Evolutionary conservation across 768 basidiomycete genomes (phyloP).

Genomic region (Kondoa malvinella): DNA sequence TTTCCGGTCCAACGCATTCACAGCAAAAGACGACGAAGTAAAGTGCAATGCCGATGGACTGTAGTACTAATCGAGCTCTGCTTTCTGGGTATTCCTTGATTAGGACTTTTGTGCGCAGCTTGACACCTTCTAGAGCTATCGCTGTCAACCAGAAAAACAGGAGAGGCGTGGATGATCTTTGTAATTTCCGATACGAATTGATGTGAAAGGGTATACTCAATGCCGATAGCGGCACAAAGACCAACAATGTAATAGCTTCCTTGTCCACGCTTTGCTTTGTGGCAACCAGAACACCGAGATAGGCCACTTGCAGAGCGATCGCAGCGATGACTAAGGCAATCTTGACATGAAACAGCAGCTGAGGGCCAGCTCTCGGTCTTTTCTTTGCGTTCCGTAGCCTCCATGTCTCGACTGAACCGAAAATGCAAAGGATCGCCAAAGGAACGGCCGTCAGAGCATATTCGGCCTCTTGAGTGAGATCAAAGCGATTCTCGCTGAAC

Average conservation of each 20-base stretch:
- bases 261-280: background rate
- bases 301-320: slow-evolving; percentile 5
- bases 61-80: slow-evolving; percentile 28
- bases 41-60: slow-evolving; percentile 35
- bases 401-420: slow-evolving; percentile 10
- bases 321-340: slow-evolving; percentile 7
- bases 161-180: slow-evolving; percentile 37
- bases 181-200: slow-evolving; percentile 11
- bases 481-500: slow-evolving; percentile 11
- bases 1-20: slow-evolving; percentile 52
- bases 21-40: slow-evolving; percentile 42
- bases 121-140: slow-evolving; percentile 38
- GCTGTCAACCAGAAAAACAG: slow-evolving; percentile 73
- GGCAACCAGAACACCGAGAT: slow-evolving; percentile 8
- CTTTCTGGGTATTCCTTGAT: slow-evolving; percentile 7
- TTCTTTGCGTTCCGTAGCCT: slow-evolving; percentile 2
- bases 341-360: slow-evolving; percentile 6
- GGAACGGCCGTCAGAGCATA: slow-evolving; percentile 11
- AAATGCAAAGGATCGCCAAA: slow-evolving; percentile 11
- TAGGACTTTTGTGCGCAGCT: slow-evolving; percentile 43
- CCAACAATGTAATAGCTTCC: slow-evolving; percentile 2
- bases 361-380: slow-evolving; percentile 7
- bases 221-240: slow-evolving; percentile 3
- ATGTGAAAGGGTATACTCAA: slow-evolving; percentile 5
- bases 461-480: slow-evolving; percentile 8